Conservation (phyloP, 495 filamentous ascomycete genomes). For the Lasiosphaeriaceae sp. region DNA sequence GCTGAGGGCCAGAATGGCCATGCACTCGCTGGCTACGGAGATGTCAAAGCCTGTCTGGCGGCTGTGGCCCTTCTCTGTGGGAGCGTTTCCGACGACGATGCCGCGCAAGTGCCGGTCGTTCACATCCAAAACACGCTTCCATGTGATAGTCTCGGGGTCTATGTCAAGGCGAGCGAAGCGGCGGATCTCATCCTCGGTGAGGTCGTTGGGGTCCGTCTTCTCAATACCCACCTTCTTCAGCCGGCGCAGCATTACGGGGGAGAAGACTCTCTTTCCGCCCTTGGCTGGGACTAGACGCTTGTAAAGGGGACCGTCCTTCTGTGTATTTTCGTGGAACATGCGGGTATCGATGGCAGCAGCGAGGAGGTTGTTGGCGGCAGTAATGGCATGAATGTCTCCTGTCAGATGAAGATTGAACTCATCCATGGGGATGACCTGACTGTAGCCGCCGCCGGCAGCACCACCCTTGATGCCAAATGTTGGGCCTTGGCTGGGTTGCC, state of each 20-base stretch:
- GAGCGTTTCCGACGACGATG: conserved; percentile 79
- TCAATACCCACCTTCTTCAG: conserved; percentile 92
- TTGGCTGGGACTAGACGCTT: conserved; percentile 82
- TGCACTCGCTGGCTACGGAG: conserved; percentile 94
- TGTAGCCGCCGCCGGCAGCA: conserved; percentile 94
- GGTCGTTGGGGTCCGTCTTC: conserved; percentile 86
- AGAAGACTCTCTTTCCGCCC: conserved; percentile 83
- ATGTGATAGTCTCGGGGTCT: conserved; percentile 94
- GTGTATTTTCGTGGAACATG: conserved; percentile 95
- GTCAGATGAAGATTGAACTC: conserved; percentile 98
- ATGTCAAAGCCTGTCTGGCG: conserved; percentile 94
- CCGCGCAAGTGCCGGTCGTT: conserved; percentile 92
- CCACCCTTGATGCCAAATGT: conserved; percentile 99
- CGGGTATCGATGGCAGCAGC: conserved; percentile 96
- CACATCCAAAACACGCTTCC: conserved; percentile 92
- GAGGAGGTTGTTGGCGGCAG: conserved; percentile 96
- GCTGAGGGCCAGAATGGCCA: conserved; percentile 95
- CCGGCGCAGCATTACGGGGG: conserved; percentile 84
- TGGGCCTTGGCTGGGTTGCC: conserved; percentile 94
- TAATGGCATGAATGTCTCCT: conserved; percentile 96
- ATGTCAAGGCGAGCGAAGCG: conserved; percentile 92
- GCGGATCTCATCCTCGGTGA: conserved; percentile 82
- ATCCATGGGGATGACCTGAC: conserved; percentile 99
- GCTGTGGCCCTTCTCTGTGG: conserved; percentile 82
- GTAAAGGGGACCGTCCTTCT: conserved; percentile 88